phyloP scores from a whole-genome alignment of 1,284 basidiomycete species.

The Ganoderma meredithae region DNA sequence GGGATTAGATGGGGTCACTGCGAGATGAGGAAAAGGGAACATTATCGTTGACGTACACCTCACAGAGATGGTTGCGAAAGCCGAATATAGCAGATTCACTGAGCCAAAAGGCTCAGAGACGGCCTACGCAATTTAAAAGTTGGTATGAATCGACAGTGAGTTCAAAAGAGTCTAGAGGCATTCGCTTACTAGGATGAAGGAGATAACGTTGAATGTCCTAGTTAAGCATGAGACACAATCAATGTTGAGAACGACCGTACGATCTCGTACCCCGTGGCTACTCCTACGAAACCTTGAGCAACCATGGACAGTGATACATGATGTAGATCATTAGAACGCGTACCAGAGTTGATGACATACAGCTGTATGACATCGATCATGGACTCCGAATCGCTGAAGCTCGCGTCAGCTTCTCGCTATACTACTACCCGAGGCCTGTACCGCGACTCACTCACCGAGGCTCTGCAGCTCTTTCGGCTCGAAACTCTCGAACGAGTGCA shows the following conservation, averaged over 20 bases:
- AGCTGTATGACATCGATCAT: neutral
- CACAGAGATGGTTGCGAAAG: neutral
- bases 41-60: conserved; percentile 6
- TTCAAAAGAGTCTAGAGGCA: too few species aligned
- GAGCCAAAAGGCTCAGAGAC: neutral
- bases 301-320: neutral
- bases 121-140: neutral
- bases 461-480: neutral
- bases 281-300: conserved; percentile 1
- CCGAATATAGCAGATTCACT: neutral
- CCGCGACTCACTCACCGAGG: neutral
- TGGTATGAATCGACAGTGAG: too few species aligned
- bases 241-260: neutral
- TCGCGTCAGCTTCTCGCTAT: neutral
- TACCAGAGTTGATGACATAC: conserved; percentile 17
- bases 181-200: conserved; percentile 9
- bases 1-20: neutral
- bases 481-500: neutral
- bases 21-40: neutral
- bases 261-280: conserved; percentile 7
- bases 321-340: neutral
- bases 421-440: too few species aligned
- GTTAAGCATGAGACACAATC: neutral
- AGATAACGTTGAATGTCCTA: conserved; percentile 12
- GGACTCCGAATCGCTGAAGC: conserved; percentile 5